These are phyloP conservation scores for Passiflora organensis DNA, from an alignment of 345 rosid species.

Conservation along the genomic window DNA sequence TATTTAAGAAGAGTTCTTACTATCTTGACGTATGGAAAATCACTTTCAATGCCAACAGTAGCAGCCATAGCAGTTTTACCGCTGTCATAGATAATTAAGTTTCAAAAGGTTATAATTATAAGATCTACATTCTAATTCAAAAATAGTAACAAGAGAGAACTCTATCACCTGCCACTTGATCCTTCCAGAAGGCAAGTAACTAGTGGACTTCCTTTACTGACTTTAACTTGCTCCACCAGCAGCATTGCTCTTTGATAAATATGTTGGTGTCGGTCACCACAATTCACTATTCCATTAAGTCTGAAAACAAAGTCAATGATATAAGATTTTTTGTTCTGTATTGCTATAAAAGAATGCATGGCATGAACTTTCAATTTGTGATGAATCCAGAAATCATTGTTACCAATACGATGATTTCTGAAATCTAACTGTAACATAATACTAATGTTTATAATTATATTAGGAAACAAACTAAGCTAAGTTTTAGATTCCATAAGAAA, in stretches of 20 bases:
- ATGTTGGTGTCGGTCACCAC: conserved; percentile 74
- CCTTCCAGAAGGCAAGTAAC: conserved; percentile 97
- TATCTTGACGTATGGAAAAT: conserved; percentile 94
- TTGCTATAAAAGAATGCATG: too few species aligned
- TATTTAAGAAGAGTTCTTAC: conserved; percentile 54
- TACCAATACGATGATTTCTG: not conserved
- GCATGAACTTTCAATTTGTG: too few species aligned
- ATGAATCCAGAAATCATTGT: not conserved
- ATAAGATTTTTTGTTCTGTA: not conserved
- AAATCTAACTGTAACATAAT: not conserved
- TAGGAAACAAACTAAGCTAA: too few species aligned
- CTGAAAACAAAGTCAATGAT: conserved; percentile 29
- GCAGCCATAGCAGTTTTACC: conserved; percentile 99
- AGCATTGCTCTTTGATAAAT: conserved; percentile 87
- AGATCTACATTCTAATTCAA: not conserved
- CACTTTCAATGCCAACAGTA: conserved; percentile 90
- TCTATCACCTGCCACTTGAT: conserved; percentile 77
- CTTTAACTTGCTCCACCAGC: conserved; percentile 95
- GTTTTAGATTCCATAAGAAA: not conserved
- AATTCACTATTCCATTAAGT: conserved; percentile 87
- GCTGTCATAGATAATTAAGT: conserved; percentile 39
- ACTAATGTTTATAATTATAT: not conserved
- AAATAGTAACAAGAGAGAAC: conserved; percentile 1
- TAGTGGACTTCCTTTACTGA: conserved; percentile 90
- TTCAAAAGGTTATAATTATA: conserved; percentile 11